Evolutionary conservation across 176 grass and related monocot genomes (phyloP).

Genomic region (Zea mays): DNA sequence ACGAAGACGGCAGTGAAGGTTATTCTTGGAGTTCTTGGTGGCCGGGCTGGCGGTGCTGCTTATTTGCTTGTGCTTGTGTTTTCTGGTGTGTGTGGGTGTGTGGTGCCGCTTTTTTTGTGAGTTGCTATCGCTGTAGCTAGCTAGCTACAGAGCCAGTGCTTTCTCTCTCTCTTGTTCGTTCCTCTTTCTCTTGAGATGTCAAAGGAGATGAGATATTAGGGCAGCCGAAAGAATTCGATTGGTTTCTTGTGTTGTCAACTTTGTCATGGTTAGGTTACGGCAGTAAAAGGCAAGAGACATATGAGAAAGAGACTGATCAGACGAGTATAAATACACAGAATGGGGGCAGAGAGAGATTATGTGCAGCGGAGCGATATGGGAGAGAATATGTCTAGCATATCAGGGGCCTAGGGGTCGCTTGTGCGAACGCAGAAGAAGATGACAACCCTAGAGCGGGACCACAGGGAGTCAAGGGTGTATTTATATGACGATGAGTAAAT

Average conservation of each 20-base stretch:
- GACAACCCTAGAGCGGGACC: slow-evolving; percentile 26
- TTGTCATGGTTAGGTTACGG: slow-evolving; percentile 50
- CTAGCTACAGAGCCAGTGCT: not conserved
- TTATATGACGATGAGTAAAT: not conserved
- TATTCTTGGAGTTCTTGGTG: slow-evolving; percentile 28
- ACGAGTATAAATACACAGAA: not conserved
- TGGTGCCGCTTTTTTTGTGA: slow-evolving; percentile 1
- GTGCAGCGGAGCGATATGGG: not conserved
- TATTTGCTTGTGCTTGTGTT: slow-evolving; percentile 22
- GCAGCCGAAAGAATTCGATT: slow-evolving; percentile 15
- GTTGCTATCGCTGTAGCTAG: slow-evolving; percentile 1
- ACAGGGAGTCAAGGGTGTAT: slow-evolving; percentile 1
- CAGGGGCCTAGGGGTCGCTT: slow-evolving; percentile 8
- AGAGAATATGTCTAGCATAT: not conserved
- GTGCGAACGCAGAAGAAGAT: slow-evolving; percentile 43
- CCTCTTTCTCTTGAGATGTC: not conserved
- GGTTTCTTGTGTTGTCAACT: slow-evolving; percentile 44
- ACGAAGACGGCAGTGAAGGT: no score
- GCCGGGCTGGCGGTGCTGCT: not conserved
- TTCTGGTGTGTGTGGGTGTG: not conserved
- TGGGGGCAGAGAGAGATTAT: not conserved
- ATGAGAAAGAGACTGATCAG: slow-evolving; percentile 10
- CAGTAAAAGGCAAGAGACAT: slow-evolving; percentile 37
- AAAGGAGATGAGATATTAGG: slow-evolving; percentile 20
- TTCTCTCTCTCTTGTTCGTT: not conserved